These are phyloP conservation scores for Silybum marianum DNA, from an alignment of 129 eudicot species.

Conservation along the genomic window DNA sequence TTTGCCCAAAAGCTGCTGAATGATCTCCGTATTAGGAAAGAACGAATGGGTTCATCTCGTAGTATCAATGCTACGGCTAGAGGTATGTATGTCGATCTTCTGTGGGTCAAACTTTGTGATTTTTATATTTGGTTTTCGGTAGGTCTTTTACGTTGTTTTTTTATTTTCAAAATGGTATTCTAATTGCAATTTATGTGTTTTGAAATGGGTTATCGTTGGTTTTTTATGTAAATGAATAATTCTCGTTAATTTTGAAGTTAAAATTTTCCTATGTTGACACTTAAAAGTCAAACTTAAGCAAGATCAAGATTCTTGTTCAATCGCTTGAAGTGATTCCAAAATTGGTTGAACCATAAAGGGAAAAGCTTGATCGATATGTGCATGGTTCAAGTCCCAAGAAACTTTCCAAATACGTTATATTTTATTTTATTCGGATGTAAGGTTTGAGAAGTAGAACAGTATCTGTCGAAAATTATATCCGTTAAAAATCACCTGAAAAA, in stretches of 20 bases:
- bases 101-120: background rate
- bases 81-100: constrained; percentile 37
- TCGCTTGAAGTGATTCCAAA: constrained; percentile 43
- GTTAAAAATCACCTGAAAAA: no score
- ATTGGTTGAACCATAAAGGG: constrained; percentile 20
- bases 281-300: constrained; percentile 14
- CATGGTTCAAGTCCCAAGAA: background rate
- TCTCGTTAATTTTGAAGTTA: background rate
- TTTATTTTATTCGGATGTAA: background rate
- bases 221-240: background rate
- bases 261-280: constrained; percentile 18
- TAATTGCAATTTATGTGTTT: background rate
- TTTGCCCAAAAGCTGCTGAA: constrained; percentile 87
- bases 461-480: no score
- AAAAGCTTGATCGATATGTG: constrained; percentile 24
- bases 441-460: background rate
- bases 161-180: background rate
- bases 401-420: background rate
- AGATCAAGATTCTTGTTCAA: constrained; percentile 35
- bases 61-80: constrained; percentile 36
- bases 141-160: background rate
- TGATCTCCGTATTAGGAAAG: constrained; percentile 82
- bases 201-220: background rate
- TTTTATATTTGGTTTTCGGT: background rate
- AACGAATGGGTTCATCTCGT: constrained; percentile 62